These are phyloP conservation scores for Rehmannia glutinosa DNA, from an alignment of 257 asterid genomes.

Conservation along the genomic window DNA sequence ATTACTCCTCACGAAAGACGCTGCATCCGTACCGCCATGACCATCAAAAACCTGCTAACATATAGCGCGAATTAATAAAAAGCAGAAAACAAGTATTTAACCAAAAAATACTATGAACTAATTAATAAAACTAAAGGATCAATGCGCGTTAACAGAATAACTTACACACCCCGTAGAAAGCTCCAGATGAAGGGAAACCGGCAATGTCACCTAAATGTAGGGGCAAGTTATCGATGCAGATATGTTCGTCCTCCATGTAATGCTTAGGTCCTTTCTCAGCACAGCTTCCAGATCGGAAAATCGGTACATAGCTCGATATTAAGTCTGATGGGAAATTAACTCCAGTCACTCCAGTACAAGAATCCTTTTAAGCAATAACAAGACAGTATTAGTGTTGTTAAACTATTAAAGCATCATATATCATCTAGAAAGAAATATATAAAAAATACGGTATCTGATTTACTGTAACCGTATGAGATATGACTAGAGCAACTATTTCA, in stretches of 20 bases:
- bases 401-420: background rate
- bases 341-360: conserved; percentile 32
- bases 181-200: conserved; percentile 62
- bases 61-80: conserved; percentile 7
- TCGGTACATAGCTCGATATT: conserved; percentile 55
- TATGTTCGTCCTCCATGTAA: conserved; percentile 89
- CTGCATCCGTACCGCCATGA: conserved; percentile 96
- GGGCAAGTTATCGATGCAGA: conserved; percentile 74
- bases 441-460: background rate
- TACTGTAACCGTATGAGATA: background rate
- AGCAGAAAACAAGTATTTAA: background rate
- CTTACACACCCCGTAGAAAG: conserved; percentile 91
- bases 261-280: conserved; percentile 94
- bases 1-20: conserved; percentile 58
- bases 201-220: conserved; percentile 47
- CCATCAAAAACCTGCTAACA: conserved; percentile 88
- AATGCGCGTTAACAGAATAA: background rate
- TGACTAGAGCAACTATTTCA: too few relatives aligned
- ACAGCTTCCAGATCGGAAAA: conserved; percentile 84
- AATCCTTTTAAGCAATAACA: conserved; percentile 39
- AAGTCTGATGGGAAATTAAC: conserved; percentile 45
- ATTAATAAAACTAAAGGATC: background rate
- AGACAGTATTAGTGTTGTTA: conserved; percentile 8
- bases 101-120: background rate
- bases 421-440: background rate